Percentiles rank a stretch among this genome's conserved stretches.
Evolutionary conservation across 805 yeast species (phyloP).

Genomic region (Candida xyloterini): DNA sequence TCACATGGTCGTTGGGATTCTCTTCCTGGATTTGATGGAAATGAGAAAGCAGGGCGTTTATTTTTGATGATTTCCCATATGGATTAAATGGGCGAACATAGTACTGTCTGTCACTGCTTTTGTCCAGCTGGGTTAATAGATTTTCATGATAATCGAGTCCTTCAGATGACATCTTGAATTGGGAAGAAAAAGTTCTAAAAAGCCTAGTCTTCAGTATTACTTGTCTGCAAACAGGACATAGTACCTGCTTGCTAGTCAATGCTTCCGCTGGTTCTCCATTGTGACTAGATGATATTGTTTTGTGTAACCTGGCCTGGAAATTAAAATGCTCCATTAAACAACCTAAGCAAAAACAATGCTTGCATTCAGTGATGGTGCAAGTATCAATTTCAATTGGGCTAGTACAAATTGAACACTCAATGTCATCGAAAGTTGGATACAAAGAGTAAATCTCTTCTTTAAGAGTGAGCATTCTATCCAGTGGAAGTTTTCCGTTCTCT

Average conservation of each 20-base stretch:
- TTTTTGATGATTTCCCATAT: constrained; percentile 63
- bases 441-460: constrained; percentile 31
- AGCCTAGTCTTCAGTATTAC: constrained; percentile 48
- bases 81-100: constrained; percentile 44
- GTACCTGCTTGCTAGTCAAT: constrained; percentile 26
- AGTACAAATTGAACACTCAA: constrained; percentile 84
- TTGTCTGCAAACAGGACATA: constrained; percentile 78
- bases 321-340: constrained; percentile 75
- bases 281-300: not conserved
- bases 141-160: not conserved
- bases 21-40: constrained; percentile 51
- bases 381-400: constrained; percentile 55
- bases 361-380: constrained; percentile 63
- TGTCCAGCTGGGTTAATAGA: constrained; percentile 12
- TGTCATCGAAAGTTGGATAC: constrained; percentile 37
- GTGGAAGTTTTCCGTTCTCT: constrained; percentile 20
- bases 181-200: constrained; percentile 35
- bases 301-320: constrained; percentile 45
- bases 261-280: constrained; percentile 3
- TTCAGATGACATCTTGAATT: constrained; percentile 7
- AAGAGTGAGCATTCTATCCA: constrained; percentile 24
- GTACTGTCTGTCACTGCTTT: constrained; percentile 17
- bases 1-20: constrained; percentile 66
- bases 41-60: constrained; percentile 64
- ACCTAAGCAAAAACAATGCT: constrained; percentile 71